Evolutionary conservation across 2,329 filamentous ascomycete species (phyloP).

Genomic region (Ceratocystis harringtonii): DNA sequence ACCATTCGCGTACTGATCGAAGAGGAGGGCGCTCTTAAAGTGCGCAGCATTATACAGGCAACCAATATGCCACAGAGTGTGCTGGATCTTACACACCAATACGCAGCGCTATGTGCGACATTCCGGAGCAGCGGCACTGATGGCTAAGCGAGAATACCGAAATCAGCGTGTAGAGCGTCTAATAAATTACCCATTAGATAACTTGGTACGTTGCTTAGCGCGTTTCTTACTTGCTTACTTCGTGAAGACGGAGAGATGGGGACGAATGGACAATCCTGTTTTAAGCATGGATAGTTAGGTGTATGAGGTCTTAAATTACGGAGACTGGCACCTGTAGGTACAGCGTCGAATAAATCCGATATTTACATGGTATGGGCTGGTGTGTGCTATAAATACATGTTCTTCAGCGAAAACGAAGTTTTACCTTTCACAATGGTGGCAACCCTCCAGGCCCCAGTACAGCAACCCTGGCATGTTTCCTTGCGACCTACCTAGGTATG

Average conservation of each 20-base stretch:
- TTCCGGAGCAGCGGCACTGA: constrained; percentile 92
- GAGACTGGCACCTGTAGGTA: neutral
- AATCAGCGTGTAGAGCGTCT: neutral
- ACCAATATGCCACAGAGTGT: constrained; percentile 88
- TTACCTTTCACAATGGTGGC: neutral
- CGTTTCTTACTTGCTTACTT: neutral
- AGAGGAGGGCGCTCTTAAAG: constrained; percentile 93
- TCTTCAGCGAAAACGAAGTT: neutral
- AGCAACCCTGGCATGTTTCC: neutral
- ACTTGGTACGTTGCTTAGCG: neutral
- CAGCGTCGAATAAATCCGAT: constrained; percentile 3
- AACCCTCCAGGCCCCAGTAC: neutral
- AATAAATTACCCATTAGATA: neutral
- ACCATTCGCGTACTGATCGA: constrained; percentile 87
- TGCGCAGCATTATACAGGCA: constrained; percentile 91
- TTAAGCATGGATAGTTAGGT: neutral
- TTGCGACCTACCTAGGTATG: neutral
- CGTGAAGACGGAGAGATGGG: neutral
- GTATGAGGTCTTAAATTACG: constrained; percentile 5
- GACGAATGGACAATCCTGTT: neutral
- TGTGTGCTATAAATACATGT: neutral
- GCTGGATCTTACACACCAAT: constrained; percentile 87
- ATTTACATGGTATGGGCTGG: neutral
- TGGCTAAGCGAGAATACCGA: constrained; percentile 35
- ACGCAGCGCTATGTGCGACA: constrained; percentile 82